A percentile compares a stretch with the other conserved stretches of the same genome.
These are phyloP conservation scores for Aspergillus baeticus DNA, from an alignment of 495 filamentous ascomycete species.

Conservation along the genomic window DNA sequence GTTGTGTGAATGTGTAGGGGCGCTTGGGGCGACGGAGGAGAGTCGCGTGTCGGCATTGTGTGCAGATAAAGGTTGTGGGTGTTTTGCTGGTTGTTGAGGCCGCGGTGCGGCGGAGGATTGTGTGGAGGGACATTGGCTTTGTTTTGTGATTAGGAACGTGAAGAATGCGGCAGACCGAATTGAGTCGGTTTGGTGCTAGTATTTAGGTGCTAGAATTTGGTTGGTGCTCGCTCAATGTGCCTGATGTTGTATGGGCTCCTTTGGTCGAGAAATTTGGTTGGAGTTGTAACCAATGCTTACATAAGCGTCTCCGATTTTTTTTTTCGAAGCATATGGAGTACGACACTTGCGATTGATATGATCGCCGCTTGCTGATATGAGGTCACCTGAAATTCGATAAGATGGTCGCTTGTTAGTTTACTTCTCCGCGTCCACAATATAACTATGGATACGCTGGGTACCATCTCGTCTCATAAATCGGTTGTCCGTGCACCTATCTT, in stretches of 20 bases:
- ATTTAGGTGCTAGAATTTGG: neutral
- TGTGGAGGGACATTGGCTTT: conserved; percentile 37
- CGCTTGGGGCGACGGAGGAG: conserved; percentile 83
- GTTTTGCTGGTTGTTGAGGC: conserved; percentile 29
- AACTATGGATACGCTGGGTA: conserved; percentile 6
- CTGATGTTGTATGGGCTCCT: neutral
- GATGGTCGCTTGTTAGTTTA: neutral
- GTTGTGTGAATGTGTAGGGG: conserved; percentile 95
- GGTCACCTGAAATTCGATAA: neutral
- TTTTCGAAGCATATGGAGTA: neutral
- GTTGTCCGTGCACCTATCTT: conserved; percentile 7
- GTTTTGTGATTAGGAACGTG: neutral
- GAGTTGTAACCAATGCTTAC: conserved; percentile 5
- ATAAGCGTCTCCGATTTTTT: conserved; percentile 14
- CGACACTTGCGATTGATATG: neutral
- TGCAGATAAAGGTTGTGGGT: conserved; percentile 44
- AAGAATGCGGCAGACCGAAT: neutral
- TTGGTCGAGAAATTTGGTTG: conserved; percentile 16
- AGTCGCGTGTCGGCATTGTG: conserved; percentile 74
- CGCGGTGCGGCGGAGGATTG: conserved; percentile 44
- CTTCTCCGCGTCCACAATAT: conserved; percentile 14
- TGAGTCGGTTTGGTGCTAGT: neutral
- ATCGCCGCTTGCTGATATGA: neutral
- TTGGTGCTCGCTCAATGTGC: neutral
- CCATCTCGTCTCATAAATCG: conserved; percentile 2